Percentiles rank a stretch among this genome's conserved stretches.
phyloP scores from a whole-genome alignment of 1,284 basidiomycete genomes.

The Ganoderma lingzhi region DNA sequence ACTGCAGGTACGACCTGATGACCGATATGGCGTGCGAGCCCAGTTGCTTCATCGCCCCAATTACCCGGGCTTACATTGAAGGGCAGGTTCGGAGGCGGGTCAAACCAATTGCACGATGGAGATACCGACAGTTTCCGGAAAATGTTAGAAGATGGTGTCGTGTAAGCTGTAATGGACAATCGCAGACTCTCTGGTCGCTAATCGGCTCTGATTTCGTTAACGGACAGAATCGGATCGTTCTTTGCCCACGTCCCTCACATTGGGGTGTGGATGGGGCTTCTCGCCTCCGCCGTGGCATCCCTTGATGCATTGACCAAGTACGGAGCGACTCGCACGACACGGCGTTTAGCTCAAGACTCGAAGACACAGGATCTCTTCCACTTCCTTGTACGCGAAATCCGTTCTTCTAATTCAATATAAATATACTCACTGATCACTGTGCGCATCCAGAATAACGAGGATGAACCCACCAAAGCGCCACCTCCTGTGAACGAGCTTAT shows the following conservation, averaged over 20 bases:
- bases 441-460: constrained; percentile 31
- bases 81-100: constrained; percentile 39
- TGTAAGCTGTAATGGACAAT: constrained; percentile 22
- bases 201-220: neutral
- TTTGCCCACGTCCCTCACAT: constrained; percentile 27
- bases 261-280: constrained; percentile 15
- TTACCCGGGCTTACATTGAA: neutral
- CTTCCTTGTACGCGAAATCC: constrained; percentile 20
- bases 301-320: constrained; percentile 16
- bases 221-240: constrained; percentile 16
- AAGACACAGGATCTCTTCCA: constrained; percentile 34
- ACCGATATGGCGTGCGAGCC: constrained; percentile 61
- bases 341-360: constrained; percentile 17
- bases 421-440: too few relatives aligned
- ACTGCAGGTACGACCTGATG: constrained; percentile 67
- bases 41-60: constrained; percentile 12
- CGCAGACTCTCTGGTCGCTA: neutral
- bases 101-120: constrained; percentile 37
- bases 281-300: constrained; percentile 15
- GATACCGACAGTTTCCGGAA: constrained; percentile 33
- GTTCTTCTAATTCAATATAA: neutral
- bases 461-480: constrained; percentile 17
- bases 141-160: constrained; percentile 24
- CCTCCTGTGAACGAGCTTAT: constrained; percentile 27
- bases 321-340: constrained; percentile 5